Conservation (phyloP, 2,329 filamentous ascomycete species). For the Metarhizium rileyi region DNA sequence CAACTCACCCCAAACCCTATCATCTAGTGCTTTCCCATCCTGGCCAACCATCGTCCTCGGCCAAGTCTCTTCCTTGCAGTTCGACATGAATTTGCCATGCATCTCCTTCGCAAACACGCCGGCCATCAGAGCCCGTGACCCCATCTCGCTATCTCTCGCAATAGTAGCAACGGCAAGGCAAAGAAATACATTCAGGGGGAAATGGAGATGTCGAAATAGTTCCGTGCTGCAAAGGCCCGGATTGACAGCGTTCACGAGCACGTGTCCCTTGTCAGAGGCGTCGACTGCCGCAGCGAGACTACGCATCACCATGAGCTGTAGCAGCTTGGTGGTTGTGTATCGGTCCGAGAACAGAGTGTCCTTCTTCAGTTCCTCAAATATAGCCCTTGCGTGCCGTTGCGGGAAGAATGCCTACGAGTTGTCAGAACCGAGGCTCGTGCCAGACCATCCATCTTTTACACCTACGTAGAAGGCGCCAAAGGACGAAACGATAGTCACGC, state of each 20-base stretch:
- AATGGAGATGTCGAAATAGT: conserved; percentile 25
- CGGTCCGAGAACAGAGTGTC: conserved; percentile 12
- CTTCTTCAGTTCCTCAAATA: conserved; percentile 24
- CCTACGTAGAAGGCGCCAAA: conserved; percentile 17
- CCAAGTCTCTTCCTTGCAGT: conserved; percentile 17
- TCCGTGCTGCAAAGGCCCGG: conserved; percentile 32
- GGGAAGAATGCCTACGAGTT: conserved; percentile 21
- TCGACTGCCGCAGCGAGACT: conserved; percentile 25
- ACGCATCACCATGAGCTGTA: conserved; percentile 19
- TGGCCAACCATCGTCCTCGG: conserved; percentile 20
- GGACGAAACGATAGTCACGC: conserved; percentile 29
- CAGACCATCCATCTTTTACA: not conserved
- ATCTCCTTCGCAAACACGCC: conserved; percentile 28
- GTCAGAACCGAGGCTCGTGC: no score
- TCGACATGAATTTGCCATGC: conserved; percentile 31
- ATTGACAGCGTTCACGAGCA: conserved; percentile 29
- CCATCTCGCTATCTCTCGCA: conserved; percentile 28
- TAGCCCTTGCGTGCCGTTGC: conserved; percentile 18
- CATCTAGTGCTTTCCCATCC: conserved; percentile 25
- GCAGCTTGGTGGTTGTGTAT: conserved; percentile 22
- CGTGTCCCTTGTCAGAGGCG: conserved; percentile 18
- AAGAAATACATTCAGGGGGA: conserved; percentile 17
- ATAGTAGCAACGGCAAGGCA: conserved; percentile 13
- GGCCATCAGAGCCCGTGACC: conserved; percentile 28
- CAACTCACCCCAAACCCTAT: conserved; percentile 32